These are phyloP conservation scores for Vitis rotundifolia DNA, from an alignment of 164 flowering plant species.

Conservation along the genomic window DNA sequence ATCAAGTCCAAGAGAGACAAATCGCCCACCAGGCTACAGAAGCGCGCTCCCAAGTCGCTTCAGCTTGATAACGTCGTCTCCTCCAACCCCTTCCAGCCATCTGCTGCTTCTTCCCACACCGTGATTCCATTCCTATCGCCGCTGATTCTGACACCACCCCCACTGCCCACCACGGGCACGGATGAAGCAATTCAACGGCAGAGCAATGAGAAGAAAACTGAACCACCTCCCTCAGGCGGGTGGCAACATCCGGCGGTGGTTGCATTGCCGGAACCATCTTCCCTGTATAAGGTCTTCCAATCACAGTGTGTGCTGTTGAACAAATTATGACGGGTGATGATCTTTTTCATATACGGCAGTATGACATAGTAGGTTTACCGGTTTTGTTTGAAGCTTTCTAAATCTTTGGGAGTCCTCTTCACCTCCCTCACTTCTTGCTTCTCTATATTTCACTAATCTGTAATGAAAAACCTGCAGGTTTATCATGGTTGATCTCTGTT, in stretches of 20 bases:
- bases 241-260: conserved; percentile 33
- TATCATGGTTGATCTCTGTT: too few species aligned
- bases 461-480: too few species aligned
- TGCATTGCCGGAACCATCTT: conserved; percentile 18
- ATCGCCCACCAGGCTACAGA: conserved; percentile 40
- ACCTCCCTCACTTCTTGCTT: not conserved
- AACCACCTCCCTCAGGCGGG: not conserved
- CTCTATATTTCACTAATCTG: too few species aligned
- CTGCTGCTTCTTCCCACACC: not conserved
- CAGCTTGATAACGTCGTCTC: conserved; percentile 11
- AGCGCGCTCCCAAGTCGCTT: conserved; percentile 36
- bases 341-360: not conserved
- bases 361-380: too few species aligned
- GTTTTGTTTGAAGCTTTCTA: not conserved
- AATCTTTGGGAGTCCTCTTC: not conserved
- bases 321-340: not conserved
- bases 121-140: conserved; percentile 41
- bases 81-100: not conserved
- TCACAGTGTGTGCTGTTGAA: conserved; percentile 33
- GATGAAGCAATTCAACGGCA: conserved; percentile 7
- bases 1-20: conserved; percentile 4
- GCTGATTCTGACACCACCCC: conserved; percentile 23
- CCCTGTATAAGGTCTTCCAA: conserved; percentile 28
- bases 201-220: not conserved
- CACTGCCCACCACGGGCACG: conserved; percentile 6